These are phyloP conservation scores for Vaccinium myrtillus DNA, from an alignment of 148 eudicot genomes.

Conservation along the genomic window DNA sequence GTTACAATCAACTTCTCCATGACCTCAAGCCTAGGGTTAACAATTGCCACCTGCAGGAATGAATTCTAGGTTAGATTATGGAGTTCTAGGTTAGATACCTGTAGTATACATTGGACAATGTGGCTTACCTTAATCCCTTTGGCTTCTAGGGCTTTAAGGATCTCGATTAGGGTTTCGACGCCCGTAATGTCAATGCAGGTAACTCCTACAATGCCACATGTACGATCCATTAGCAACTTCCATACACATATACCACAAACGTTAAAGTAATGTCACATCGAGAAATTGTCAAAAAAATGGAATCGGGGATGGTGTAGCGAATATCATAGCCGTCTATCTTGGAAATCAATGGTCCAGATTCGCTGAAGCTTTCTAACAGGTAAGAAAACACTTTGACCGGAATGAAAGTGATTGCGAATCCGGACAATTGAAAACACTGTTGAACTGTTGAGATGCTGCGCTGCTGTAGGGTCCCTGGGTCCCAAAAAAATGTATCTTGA, in stretches of 20 bases:
- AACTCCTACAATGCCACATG: constrained; percentile 47
- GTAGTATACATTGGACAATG: background rate
- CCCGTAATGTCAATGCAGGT: constrained; percentile 83
- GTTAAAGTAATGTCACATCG: background rate
- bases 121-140: constrained; percentile 54
- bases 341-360: no score
- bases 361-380: no score
- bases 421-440: no score
- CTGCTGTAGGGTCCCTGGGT: no score
- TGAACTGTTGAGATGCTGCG: no score
- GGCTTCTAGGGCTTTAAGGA: constrained; percentile 42
- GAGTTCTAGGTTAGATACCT: no score
- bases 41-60: constrained; percentile 45
- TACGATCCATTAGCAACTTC: background rate
- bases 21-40: constrained; percentile 73
- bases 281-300: no score
- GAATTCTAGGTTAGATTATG: background rate
- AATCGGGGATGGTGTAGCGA: no score
- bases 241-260: background rate
- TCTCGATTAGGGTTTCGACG: constrained; percentile 63
- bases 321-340: no score
- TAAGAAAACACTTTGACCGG: no score
- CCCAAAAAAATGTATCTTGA: no score
- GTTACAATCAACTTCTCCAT: constrained; percentile 68
- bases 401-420: no score